Base-by-base conservation (phyloP, 108 stramenopile genomes). In the Discostella pseudostelligera region DNA sequence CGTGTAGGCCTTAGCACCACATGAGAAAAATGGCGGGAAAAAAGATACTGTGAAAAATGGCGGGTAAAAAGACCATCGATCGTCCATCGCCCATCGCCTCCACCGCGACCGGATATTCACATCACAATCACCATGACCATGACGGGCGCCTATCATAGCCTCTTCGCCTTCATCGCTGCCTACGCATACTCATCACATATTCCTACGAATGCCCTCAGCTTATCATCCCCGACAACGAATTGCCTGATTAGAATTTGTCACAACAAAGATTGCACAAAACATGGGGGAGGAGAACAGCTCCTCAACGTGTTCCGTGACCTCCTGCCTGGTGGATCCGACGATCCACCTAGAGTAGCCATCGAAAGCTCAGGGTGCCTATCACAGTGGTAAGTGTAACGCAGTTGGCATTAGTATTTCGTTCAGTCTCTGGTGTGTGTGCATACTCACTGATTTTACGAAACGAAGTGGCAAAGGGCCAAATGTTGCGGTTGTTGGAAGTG, bases 341-440 rank as follows among this genome's bases (percentile, higher is more conserved):
- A 53, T 50, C 16, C 36, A 50, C n/a, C 35, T 19, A 44, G 37
- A 9, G 48, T 71, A 19, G 28, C 43, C 13, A 71, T 78, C 29
- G 67, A 78, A 61, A 70, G 59, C 13, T 59, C 66, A 20, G 77
- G 77, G 20, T 78, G 77, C 42, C 67, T 68, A 55, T 74, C 77
- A 14, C 72, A 78, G 32, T 78, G n/a, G n/a, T n/a, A n/a, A n/a
- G n/a, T n/a, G n/a, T n/a, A n/a, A n/a, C n/a, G n/a, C n/a, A n/a
- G n/a, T n/a, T n/a, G n/a, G n/a, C n/a, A n/a, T n/a, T n/a, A n/a
- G n/a, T n/a, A n/a, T n/a, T n/a, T n/a, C n/a, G n/a, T n/a, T 32
- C 32, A 32, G 4, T 32, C 32, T 32, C 32, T n/a, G n/a, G n/a
- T n/a, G n/a, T n/a, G n/a, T n/a, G n/a, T n/a, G 32, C 5, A 5